Evolutionary conservation across 2,329 filamentous ascomycete genomes (phyloP).

Genomic region (Colletotrichum lupini): DNA sequence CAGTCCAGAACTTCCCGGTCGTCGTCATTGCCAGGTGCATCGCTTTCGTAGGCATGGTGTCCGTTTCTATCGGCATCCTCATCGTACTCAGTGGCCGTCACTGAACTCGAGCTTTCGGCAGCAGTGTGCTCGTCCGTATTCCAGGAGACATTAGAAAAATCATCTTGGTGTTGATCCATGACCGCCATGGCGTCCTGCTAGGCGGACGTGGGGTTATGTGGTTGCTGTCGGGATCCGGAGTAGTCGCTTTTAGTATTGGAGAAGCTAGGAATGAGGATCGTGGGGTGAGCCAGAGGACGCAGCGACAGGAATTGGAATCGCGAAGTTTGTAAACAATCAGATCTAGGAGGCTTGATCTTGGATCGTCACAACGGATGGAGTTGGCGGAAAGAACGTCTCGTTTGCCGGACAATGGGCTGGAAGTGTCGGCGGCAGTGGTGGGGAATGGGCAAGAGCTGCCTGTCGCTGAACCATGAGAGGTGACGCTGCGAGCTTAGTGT

Average conservation of each 20-base stretch:
- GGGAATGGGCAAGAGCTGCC: constrained; percentile 30
- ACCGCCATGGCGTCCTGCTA: constrained; percentile 51
- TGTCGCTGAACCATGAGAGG: constrained; percentile 25
- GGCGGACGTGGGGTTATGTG: constrained; percentile 36
- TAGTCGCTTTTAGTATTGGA: background rate
- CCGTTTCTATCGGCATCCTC: constrained; percentile 32
- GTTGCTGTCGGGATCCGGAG: constrained; percentile 4
- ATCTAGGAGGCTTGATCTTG: background rate
- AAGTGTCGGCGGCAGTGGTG: constrained; percentile 34
- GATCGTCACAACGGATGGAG: constrained; percentile 23
- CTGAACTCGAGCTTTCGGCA: constrained; percentile 43
- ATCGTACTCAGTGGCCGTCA: constrained; percentile 35
- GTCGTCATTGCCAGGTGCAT: constrained; percentile 66
- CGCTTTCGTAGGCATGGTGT: constrained; percentile 60
- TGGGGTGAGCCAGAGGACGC: background rate
- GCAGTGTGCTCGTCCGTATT: constrained; percentile 64
- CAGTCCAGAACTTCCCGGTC: constrained; percentile 81
- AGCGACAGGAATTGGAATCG: background rate
- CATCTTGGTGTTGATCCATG: constrained; percentile 65
- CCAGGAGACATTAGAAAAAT: constrained; percentile 88
- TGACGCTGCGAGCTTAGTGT: constrained; percentile 29
- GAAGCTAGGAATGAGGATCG: background rate
- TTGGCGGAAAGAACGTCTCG: constrained; percentile 23
- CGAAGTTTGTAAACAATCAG: background rate
- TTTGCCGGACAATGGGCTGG: constrained; percentile 24